Conservation (phyloP, 2,329 filamentous ascomycete genomes). For the Periconia sp. region DNA sequence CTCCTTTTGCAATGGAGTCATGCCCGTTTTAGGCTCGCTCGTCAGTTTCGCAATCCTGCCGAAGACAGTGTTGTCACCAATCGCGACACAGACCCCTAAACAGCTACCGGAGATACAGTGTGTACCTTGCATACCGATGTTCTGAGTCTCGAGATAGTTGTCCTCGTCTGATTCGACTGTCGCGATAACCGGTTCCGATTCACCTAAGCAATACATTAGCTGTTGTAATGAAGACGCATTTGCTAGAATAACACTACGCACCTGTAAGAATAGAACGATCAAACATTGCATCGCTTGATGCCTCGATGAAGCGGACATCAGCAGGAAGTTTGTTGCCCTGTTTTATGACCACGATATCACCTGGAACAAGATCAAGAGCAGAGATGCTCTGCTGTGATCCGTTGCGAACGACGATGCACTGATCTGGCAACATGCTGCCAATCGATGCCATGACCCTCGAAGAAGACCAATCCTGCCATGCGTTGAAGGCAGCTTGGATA, state of each 20-base stretch:
- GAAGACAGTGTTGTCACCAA: conserved; percentile 76
- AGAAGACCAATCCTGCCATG: conserved; percentile 75
- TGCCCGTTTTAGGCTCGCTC: conserved; percentile 68
- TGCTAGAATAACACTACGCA: conserved; percentile 25
- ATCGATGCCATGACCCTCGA: conserved; percentile 80
- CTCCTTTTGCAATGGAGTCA: conserved; percentile 75
- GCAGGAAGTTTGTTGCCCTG: conserved; percentile 76
- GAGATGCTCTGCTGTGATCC: conserved; percentile 57
- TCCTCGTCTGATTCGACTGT: conserved; percentile 68
- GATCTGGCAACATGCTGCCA: conserved; percentile 78
- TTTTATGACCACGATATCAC: conserved; percentile 72
- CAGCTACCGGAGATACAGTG: conserved; percentile 75
- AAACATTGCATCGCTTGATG: conserved; percentile 72
- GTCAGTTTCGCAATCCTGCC: conserved; percentile 77
- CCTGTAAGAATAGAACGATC: conserved; percentile 76
- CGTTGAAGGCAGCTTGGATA: conserved; percentile 60
- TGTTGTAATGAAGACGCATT: background rate
- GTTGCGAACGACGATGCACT: conserved; percentile 69
- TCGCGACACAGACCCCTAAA: conserved; percentile 72
- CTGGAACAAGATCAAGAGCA: conserved; percentile 70
- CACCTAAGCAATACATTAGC: conserved; percentile 53
- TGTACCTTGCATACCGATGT: conserved; percentile 79
- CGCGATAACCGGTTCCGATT: conserved; percentile 69
- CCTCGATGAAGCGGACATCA: conserved; percentile 72
- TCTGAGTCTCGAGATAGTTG: conserved; percentile 78